Conservation (phyloP, 768 basidiomycete genomes). For the Lenzites betulinus region DNA sequence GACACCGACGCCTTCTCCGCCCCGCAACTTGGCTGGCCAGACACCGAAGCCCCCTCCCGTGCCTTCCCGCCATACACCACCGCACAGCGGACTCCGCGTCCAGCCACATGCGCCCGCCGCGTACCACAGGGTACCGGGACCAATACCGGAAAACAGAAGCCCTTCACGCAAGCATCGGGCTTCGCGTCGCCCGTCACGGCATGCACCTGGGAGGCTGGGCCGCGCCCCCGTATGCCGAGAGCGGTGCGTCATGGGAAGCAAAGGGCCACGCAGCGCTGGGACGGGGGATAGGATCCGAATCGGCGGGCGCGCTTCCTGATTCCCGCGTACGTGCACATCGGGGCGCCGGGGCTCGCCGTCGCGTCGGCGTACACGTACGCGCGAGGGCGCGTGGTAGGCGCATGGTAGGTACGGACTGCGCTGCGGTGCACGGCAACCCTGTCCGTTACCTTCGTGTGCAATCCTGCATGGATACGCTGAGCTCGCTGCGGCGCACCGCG, state of each 20-base stretch:
- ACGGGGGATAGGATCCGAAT: too few species aligned
- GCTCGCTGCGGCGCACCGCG: too few species aligned
- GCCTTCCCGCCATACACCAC: neutral
- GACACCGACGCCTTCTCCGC: neutral
- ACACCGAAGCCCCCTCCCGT: neutral
- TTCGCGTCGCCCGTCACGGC: neutral
- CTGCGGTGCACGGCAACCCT: too few species aligned
- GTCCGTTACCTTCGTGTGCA: too few species aligned
- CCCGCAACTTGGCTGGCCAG: neutral
- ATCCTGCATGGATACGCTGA: too few species aligned
- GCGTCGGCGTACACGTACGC: too few species aligned
- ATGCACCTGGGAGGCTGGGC: neutral
- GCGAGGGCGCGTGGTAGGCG: neutral
- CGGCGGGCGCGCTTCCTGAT: too few species aligned
- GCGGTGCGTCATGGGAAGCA: conserved; percentile 8
- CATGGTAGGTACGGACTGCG: too few species aligned
- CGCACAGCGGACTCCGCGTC: neutral
- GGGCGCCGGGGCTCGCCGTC: too few species aligned
- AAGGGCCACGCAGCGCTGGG: neutral
- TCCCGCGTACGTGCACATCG: too few species aligned
- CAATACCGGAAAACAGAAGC: conserved; percentile 2
- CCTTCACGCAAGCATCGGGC: conserved; percentile 7
- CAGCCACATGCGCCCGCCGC: neutral
- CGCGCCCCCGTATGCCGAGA: neutral
- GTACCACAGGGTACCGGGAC: conserved; percentile 3